These are phyloP conservation scores for Petunia axillaris DNA, from an alignment of 257 asterid species.

Conservation along the genomic window DNA sequence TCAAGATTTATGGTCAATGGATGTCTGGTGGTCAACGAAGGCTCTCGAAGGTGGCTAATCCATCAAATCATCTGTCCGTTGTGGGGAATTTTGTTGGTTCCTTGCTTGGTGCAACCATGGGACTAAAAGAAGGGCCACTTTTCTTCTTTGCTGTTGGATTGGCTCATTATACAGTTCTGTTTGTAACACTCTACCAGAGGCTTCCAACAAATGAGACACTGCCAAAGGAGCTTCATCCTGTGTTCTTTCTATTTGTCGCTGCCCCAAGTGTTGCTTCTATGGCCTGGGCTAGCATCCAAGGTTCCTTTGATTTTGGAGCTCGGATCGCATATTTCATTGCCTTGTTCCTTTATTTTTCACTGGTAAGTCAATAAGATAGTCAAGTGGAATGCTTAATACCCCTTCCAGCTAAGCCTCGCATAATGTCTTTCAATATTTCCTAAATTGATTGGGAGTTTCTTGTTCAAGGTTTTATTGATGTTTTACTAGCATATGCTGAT, in stretches of 20 bases:
- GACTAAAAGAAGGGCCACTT: conserved; percentile 79
- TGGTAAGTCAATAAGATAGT: conserved; percentile 43
- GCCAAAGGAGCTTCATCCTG: conserved; percentile 93
- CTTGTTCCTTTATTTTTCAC: conserved; percentile 82
- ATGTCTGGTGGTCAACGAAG: conserved; percentile 89
- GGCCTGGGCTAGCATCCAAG: conserved; percentile 93
- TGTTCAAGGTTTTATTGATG: no score
- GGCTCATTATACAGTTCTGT: conserved; percentile 85
- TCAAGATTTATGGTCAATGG: conserved; percentile 95
- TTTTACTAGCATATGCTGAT: conserved; percentile 20
- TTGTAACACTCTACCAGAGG: conserved; percentile 89
- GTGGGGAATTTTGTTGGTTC: conserved; percentile 93
- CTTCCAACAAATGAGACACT: conserved; percentile 91
- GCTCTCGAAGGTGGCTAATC: conserved; percentile 93
- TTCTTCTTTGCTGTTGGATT: conserved; percentile 89
- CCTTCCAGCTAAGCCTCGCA: background rate
- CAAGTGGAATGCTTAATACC: background rate
- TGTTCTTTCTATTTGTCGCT: conserved; percentile 88
- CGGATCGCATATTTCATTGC: conserved; percentile 77
- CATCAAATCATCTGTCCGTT: conserved; percentile 73
- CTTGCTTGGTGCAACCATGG: conserved; percentile 88
- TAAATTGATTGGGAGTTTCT: no score
- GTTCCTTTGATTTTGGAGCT: conserved; percentile 68
- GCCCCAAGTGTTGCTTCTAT: conserved; percentile 91
- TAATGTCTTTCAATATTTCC: background rate